Percentiles rank a stretch among this genome's conserved stretches.
phyloP scores from a whole-genome alignment of 345 rosid species.

The Eucalyptus microcorys region DNA sequence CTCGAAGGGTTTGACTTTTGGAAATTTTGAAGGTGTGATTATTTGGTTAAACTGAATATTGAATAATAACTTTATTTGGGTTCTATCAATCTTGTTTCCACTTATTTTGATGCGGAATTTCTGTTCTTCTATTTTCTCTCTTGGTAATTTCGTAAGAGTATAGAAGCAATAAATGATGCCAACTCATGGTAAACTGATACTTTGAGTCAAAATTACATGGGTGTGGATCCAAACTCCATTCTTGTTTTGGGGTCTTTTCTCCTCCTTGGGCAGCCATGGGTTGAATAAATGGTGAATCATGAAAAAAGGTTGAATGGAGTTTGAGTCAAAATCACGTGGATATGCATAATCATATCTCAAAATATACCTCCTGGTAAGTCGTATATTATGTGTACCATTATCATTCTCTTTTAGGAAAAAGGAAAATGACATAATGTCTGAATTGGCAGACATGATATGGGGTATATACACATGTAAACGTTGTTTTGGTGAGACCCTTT shows the following conservation, averaged over 20 bases:
- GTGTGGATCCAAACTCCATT: neutral
- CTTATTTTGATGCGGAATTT: neutral
- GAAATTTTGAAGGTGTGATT: conserved; percentile 13
- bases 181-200: neutral
- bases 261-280: neutral
- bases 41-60: neutral
- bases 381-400: neutral
- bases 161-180: neutral
- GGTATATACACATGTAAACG: neutral
- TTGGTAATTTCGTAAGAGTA: neutral
- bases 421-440: neutral
- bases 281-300: neutral
- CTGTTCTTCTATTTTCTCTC: neutral
- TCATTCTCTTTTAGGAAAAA: neutral
- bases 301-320: neutral
- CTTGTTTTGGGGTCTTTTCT: neutral
- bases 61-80: neutral
- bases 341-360: neutral
- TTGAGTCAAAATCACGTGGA: no score
- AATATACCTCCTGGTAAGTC: neutral
- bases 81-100: neutral
- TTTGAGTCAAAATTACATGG: neutral
- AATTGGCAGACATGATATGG: neutral
- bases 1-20: conserved; percentile 4
- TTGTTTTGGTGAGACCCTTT: neutral